Conservation (phyloP, 768 basidiomycete species). For the Panaeolus cyanescens region DNA sequence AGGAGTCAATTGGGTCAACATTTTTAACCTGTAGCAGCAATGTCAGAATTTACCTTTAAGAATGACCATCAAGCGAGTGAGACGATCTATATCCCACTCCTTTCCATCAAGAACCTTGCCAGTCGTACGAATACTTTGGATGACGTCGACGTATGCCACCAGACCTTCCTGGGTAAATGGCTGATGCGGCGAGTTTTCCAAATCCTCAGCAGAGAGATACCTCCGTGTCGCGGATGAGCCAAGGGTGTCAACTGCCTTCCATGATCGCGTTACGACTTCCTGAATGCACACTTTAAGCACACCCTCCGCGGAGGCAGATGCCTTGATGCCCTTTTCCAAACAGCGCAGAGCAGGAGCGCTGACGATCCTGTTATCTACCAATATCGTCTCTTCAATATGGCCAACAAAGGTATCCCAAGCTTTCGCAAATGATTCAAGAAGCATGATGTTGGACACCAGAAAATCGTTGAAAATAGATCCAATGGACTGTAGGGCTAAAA, state of each 20-base stretch:
- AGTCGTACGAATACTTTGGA: slow-evolving; percentile 58
- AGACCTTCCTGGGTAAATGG: slow-evolving; percentile 87
- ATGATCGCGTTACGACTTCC: slow-evolving; percentile 60
- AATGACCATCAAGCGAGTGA: slow-evolving; percentile 73
- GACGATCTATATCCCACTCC: slow-evolving; percentile 68
- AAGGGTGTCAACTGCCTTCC: slow-evolving; percentile 69
- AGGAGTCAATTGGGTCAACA: slow-evolving; percentile 1
- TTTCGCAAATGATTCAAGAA: slow-evolving; percentile 64
- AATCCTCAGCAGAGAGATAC: slow-evolving; percentile 18
- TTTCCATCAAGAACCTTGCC: slow-evolving; percentile 46
- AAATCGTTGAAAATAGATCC: slow-evolving; percentile 86
- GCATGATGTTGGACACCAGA: slow-evolving; percentile 70
- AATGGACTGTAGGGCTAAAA: slow-evolving; percentile 80
- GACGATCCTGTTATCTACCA: slow-evolving; percentile 66
- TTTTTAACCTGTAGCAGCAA: not conserved
- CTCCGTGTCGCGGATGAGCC: slow-evolving; percentile 44
- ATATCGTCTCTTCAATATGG: slow-evolving; percentile 70
- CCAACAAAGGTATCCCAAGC: slow-evolving; percentile 78
- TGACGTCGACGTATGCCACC: slow-evolving; percentile 75
- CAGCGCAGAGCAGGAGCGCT: slow-evolving; percentile 86
- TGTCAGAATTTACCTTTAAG: slow-evolving; percentile 57
- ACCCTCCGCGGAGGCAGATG: slow-evolving; percentile 43
- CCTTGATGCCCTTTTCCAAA: slow-evolving; percentile 76
- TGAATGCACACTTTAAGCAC: slow-evolving; percentile 44
- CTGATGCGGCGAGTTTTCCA: slow-evolving; percentile 25